A percentile compares a stretch with the other conserved stretches of the same genome.
Conservation (phyloP, 2,329 filamentous ascomycete genomes). For the Metarhizium humberi region DNA sequence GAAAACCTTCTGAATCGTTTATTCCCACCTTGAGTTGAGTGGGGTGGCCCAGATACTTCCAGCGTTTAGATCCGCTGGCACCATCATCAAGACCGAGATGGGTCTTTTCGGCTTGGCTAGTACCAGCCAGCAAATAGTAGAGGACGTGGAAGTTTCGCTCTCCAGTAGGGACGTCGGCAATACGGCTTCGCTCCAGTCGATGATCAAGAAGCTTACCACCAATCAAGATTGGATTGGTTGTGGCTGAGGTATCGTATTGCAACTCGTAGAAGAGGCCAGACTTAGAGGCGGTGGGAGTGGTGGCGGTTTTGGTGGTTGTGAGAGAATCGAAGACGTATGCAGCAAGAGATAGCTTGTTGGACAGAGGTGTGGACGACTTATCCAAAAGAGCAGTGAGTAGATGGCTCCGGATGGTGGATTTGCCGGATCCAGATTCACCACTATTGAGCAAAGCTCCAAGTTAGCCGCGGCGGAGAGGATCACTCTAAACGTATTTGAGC, state of each 20-base stretch:
- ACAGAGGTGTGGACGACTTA: conserved; percentile 87
- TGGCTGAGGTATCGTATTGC: conserved; percentile 87
- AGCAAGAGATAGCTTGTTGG: conserved; percentile 84
- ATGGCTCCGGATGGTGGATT: conserved; percentile 89
- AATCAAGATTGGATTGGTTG: conserved; percentile 76
- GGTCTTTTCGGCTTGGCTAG: conserved; percentile 78
- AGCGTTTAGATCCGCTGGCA: conserved; percentile 58
- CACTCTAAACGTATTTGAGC: neutral
- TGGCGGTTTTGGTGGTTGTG: conserved; percentile 94
- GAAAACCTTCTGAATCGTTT: conserved; percentile 91
- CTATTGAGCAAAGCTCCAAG: conserved; percentile 35
- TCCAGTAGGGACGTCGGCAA: conserved; percentile 85
- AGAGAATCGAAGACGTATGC: conserved; percentile 93
- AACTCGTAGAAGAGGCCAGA: conserved; percentile 92
- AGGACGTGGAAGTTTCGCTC: conserved; percentile 94
- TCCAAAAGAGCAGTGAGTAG: conserved; percentile 76
- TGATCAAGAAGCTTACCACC: conserved; percentile 94
- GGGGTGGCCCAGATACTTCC: conserved; percentile 93
- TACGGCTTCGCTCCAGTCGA: conserved; percentile 81
- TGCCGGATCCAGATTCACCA: conserved; percentile 91
- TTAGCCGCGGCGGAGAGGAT: neutral
- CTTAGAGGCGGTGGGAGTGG: conserved; percentile 91
- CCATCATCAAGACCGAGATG: conserved; percentile 59
- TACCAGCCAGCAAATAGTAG: conserved; percentile 91
- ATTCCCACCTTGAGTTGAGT: conserved; percentile 96